Percentiles rank a stretch among this genome's conserved stretches.
Evolutionary conservation across 1,284 basidiomycete genomes (phyloP).

Genomic region (Dichomitus squalens): DNA sequence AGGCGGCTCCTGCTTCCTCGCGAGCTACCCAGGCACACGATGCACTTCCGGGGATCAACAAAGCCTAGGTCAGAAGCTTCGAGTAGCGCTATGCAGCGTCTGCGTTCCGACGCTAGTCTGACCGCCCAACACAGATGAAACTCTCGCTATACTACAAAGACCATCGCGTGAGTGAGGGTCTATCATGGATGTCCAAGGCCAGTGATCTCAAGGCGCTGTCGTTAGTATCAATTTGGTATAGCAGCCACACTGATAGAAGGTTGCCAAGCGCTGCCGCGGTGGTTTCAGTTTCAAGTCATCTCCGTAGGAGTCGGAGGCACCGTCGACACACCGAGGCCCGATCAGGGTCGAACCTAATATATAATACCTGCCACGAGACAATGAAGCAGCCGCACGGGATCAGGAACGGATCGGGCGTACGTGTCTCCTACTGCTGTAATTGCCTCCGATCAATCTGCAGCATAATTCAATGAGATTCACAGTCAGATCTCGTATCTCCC

Average conservation of each 20-base stretch:
- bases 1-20: conserved; percentile 1
- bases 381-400: neutral
- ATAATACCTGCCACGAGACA: no score
- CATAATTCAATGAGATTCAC: neutral
- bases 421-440: neutral
- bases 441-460: neutral
- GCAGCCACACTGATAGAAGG: neutral
- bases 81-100: neutral
- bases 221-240: no score
- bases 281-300: neutral
- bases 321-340: neutral
- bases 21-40: neutral
- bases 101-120: neutral
- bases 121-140: neutral
- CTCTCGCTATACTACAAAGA: neutral
- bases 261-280: neutral
- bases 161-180: no score
- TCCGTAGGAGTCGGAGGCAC: neutral
- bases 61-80: neutral
- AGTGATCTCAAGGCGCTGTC: no score
- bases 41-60: neutral
- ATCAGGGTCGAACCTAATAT: neutral
- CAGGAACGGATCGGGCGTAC: neutral
- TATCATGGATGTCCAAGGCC: no score
- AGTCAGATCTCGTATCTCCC: no score